Conservation (phyloP, 2,329 filamentous ascomycete genomes). For the Diaporthe ampelina region DNA sequence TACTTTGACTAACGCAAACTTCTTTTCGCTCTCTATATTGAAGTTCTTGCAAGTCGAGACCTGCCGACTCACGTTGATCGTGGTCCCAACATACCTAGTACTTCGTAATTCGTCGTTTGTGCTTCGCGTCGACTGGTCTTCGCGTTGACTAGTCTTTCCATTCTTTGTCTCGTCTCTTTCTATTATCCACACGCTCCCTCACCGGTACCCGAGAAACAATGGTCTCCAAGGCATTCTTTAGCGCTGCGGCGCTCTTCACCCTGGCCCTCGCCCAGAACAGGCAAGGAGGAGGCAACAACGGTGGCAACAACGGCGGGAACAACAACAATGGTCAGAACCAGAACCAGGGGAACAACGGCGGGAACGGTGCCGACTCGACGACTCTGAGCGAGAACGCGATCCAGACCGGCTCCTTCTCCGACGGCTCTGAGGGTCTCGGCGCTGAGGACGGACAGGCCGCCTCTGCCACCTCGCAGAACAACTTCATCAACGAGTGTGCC, state of each 20-base stretch:
- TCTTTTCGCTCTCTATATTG: constrained; percentile 38
- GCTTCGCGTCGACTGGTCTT: constrained; percentile 28
- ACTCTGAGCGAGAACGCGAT: constrained; percentile 47
- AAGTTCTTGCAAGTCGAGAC: constrained; percentile 48
- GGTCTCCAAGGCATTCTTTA: constrained; percentile 47
- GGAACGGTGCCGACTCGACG: constrained; percentile 45
- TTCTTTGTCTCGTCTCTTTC: constrained; percentile 37
- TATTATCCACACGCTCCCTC: constrained; percentile 7
- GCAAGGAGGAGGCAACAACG: constrained; percentile 21
- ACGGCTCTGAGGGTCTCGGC: constrained; percentile 51
- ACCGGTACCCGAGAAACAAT: constrained; percentile 45
- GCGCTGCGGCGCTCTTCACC: constrained; percentile 47
- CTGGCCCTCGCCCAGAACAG: constrained; percentile 47
- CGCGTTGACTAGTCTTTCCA: constrained; percentile 29
- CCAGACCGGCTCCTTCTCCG: constrained; percentile 53
- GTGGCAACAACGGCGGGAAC: constrained; percentile 25
- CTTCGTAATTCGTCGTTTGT: constrained; percentile 34
- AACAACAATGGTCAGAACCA: constrained; percentile 4
- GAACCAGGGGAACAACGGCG: background rate
- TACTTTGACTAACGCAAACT: constrained; percentile 37
- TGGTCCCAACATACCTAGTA: constrained; percentile 44
- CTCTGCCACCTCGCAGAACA: constrained; percentile 53
- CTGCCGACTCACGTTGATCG: constrained; percentile 52
- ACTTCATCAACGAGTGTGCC: constrained; percentile 75
- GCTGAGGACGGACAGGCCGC: constrained; percentile 36